phyloP scores from a whole-genome alignment of 192 early-diverging fungal genomes.

The Coemansia sp. region DNA sequence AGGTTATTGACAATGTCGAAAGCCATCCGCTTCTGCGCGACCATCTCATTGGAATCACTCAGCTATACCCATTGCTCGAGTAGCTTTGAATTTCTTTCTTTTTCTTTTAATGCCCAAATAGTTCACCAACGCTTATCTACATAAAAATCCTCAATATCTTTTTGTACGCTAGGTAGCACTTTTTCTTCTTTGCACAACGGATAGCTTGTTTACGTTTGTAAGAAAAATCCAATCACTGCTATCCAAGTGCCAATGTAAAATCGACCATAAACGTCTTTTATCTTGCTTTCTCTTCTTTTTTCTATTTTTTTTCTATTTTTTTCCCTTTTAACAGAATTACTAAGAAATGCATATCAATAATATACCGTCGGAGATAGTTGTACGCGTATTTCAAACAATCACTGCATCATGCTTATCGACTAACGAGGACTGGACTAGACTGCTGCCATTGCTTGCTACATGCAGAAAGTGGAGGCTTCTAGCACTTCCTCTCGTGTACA shows the following conservation, averaged over 20 bases:
- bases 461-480: neutral
- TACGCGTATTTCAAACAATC: neutral
- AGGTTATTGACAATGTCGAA: slow-evolving; percentile 33
- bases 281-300: neutral
- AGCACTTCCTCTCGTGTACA: neutral
- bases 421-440: neutral
- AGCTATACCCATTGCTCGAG: slow-evolving; percentile 1
- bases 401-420: neutral
- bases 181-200: no score
- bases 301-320: neutral
- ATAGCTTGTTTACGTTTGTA: no score
- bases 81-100: neutral
- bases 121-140: neutral
- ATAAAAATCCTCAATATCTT: neutral
- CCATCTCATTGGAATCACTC: neutral
- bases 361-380: neutral
- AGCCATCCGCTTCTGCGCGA: slow-evolving; percentile 1
- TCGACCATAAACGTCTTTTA: neutral
- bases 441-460: neutral
- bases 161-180: neutral
- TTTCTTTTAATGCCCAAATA: neutral
- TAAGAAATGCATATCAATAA: neutral
- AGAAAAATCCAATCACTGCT: no score
- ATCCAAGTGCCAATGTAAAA: neutral
- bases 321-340: neutral